A percentile compares a stretch with the other conserved stretches of the same genome.
These are phyloP conservation scores for grape (Vitis vinifera) DNA, from an alignment of 164 flowering plant species.

Conservation along the genomic window DNA sequence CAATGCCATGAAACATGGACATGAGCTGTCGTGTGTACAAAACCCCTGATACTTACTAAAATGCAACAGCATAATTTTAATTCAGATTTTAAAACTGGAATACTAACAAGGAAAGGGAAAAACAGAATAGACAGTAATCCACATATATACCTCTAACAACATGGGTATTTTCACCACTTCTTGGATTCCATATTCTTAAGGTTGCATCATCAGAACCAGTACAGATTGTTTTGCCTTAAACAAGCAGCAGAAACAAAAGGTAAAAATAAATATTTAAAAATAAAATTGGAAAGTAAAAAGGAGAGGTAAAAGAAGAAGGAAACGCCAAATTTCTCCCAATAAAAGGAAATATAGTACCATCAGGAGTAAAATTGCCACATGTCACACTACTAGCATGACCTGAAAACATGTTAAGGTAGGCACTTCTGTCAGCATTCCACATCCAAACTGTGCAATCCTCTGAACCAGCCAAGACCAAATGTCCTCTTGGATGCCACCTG, in stretches of 20 bases:
- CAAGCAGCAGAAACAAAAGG: conserved; percentile 2
- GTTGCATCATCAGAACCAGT: conserved; percentile 92
- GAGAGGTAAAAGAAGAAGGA: neutral
- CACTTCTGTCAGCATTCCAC: conserved; percentile 90
- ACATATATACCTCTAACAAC: conserved; percentile 63
- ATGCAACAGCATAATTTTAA: neutral
- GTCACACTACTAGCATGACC: conserved; percentile 80
- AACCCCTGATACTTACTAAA: neutral
- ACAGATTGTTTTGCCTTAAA: conserved; percentile 76
- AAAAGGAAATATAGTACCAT: conserved; percentile 50
- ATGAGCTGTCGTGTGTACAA: too few relatives aligned
- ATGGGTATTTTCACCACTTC: conserved; percentile 63
- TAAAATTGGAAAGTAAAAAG: neutral
- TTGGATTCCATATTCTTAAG: conserved; percentile 90
- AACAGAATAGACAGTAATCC: neutral
- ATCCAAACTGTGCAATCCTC: conserved; percentile 82
- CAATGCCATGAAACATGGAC: too few relatives aligned
- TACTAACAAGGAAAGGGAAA: neutral
- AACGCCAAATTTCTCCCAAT: neutral
- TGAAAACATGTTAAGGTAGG: conserved; percentile 59
- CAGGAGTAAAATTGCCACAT: conserved; percentile 97
- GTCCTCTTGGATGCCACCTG: conserved; percentile 95
- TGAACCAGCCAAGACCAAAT: conserved; percentile 83
- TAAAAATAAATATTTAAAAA: neutral
- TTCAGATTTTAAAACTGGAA: neutral